A percentile compares a stretch with the other conserved stretches of the same genome.
phyloP scores from a whole-genome alignment of 805 yeast species.

The Nakazawaea siamensis region DNA sequence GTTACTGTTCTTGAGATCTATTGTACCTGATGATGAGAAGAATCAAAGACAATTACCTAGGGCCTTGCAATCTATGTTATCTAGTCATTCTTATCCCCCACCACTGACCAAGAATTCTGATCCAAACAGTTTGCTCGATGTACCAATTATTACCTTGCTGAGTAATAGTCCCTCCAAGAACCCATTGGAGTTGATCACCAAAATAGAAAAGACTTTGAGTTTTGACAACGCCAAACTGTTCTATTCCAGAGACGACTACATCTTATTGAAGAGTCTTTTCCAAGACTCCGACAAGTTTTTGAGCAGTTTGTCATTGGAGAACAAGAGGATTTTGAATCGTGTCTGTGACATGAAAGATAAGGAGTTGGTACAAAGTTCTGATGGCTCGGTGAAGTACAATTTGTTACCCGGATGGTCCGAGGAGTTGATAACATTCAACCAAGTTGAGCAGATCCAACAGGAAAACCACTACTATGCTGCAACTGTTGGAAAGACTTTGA shows the following conservation, averaged over 20 bases:
- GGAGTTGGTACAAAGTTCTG: constrained; percentile 32
- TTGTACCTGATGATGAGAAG: constrained; percentile 57
- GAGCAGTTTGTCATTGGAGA: constrained; percentile 64
- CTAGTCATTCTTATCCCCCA: constrained; percentile 74
- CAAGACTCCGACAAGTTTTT: constrained; percentile 48
- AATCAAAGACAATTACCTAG: constrained; percentile 52
- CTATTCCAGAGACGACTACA: constrained; percentile 70
- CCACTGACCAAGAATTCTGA: constrained; percentile 24
- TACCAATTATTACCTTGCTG: constrained; percentile 26
- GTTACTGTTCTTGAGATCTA: constrained; percentile 68
- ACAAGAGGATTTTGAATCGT: constrained; percentile 45
- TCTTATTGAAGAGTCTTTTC: constrained; percentile 65
- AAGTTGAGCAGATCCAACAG: too few species aligned
- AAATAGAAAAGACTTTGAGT: constrained; percentile 49
- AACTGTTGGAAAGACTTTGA: constrained; percentile 51
- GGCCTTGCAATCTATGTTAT: constrained; percentile 54
- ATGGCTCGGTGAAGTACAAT: constrained; percentile 21
- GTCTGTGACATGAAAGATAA: constrained; percentile 23
- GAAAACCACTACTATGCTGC: constrained; percentile 37
- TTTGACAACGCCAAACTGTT: constrained; percentile 66
- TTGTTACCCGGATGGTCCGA: constrained; percentile 27
- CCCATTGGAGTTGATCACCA: constrained; percentile 52
- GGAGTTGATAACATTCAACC: constrained; percentile 16
- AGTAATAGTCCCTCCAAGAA: constrained; percentile 35
- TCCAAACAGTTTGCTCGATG: constrained; percentile 20